Conservation (phyloP, 768 basidiomycete species). For the Boletus vinaceobasis region DNA sequence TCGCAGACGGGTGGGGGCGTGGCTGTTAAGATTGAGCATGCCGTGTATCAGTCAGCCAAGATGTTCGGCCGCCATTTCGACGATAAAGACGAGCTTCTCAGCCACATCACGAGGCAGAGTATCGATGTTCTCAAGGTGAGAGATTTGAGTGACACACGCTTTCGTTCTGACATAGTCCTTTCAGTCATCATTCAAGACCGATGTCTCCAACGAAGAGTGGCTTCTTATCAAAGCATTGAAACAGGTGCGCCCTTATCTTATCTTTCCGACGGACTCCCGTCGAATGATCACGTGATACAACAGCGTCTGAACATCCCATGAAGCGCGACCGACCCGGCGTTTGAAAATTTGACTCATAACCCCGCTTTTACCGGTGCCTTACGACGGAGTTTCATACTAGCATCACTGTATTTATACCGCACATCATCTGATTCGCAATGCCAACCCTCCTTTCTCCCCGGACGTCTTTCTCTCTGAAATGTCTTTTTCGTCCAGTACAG, state of each 20-base stretch:
- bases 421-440: neutral
- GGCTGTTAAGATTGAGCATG: slow-evolving; percentile 98
- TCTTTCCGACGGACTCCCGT: neutral
- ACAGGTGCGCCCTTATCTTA: slow-evolving; percentile 40
- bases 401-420: slow-evolving; percentile 32
- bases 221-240: slow-evolving; percentile 86
- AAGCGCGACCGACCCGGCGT: neutral
- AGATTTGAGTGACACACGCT: neutral
- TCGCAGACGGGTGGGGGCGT: slow-evolving; percentile 94
- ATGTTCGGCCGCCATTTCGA: slow-evolving; percentile 96
- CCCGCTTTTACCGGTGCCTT: neutral
- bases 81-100: slow-evolving; percentile 92
- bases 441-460: neutral
- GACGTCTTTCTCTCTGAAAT: slow-evolving; percentile 10
- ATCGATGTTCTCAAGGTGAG: slow-evolving; percentile 92
- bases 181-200: slow-evolving; percentile 81
- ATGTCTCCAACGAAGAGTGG: slow-evolving; percentile 92
- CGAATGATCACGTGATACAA: neutral
- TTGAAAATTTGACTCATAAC: slow-evolving; percentile 3
- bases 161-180: slow-evolving; percentile 10
- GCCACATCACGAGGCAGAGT: slow-evolving; percentile 85
- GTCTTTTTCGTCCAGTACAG: slow-evolving; percentile 18
- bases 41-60: slow-evolving; percentile 91
- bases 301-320: slow-evolving; percentile 40
- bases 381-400: slow-evolving; percentile 26